Conservation (phyloP, 192 early-diverging fungal species). For the Coemansia asiatica region DNA sequence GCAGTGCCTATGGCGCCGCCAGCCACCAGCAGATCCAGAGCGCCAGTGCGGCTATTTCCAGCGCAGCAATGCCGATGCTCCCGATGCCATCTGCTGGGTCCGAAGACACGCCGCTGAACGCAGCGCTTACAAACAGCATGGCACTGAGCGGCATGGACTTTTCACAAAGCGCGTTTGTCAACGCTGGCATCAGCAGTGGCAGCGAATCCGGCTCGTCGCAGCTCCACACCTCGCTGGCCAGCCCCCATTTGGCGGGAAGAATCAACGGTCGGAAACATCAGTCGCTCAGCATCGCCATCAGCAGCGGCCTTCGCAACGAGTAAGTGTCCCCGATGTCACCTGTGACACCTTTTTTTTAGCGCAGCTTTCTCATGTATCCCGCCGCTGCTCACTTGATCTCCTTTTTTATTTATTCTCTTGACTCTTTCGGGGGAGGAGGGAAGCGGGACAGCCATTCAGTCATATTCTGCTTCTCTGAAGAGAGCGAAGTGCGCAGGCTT, state of each 20-base stretch:
- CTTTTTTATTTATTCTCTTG: conserved; percentile 4
- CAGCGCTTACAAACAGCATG: conserved; percentile 18
- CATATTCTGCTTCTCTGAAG: not conserved
- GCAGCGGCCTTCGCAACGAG: conserved; percentile 32
- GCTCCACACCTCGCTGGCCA: conserved; percentile 18
- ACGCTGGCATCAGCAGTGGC: not conserved
- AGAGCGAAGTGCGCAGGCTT: not conserved
- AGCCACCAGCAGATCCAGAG: conserved; percentile 14
- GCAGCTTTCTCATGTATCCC: not conserved
- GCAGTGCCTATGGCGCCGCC: not conserved
- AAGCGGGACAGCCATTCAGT: no score
- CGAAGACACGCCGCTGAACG: conserved; percentile 26
- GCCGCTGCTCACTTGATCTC: conserved; percentile 1
- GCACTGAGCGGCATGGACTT: conserved; percentile 21
- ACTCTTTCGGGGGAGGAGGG: not conserved
- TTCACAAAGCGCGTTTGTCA: not conserved
- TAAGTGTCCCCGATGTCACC: conserved; percentile 24
- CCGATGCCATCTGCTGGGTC: conserved; percentile 27
- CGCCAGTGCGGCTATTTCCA: not conserved
- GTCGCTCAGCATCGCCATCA: conserved; percentile 49
- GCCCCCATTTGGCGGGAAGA: conserved; percentile 19
- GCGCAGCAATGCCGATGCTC: conserved; percentile 27
- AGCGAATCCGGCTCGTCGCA: not conserved
- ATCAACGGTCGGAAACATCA: conserved; percentile 34
- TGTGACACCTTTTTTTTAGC: not conserved